Base-by-base conservation (phyloP, 495 filamentous ascomycete species). In the Tuber microsphaerosporum region DNA sequence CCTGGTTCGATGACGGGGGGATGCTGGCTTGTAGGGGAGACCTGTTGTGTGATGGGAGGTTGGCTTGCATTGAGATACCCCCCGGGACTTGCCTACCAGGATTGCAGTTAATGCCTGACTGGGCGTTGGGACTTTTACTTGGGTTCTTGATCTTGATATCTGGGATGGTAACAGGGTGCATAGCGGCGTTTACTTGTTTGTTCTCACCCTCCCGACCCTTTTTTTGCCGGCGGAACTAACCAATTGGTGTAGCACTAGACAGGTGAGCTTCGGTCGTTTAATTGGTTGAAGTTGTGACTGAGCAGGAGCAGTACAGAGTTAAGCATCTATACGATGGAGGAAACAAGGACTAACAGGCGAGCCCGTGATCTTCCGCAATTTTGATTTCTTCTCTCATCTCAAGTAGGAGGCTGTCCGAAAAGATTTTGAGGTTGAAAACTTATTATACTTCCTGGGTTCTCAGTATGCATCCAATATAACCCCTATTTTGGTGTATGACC, bases 1-100 rank as follows among this genome's bases (percentile, higher is more conserved):
- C 78, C 44, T 79, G 77, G 77, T 3, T 79, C n/a, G 45, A 79
- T 69, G 70, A 79, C 34, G 75, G 75, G 26, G 77, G 76, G 39
- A 73, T 48, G 6, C 71, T 79, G 45, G 70, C 61, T 71, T 79
- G 77, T 42, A 79, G 72, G 71, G 77, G 77, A 14, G 76, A 79
- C 44, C 42, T 79, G 61, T 56, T 56, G 37, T 79, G 77, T 68
- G 78, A 68, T 68, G 77, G 77, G 44, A 71, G 31, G 34, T 41
- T 79, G 31, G 61, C 46, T 72, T 79, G 77, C 45, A 73, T 68
- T 70, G 78, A 79, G 44, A 39, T 70, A 69, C 76, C 73, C 71
- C 76, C 77, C 73, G 73, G 73, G 10, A 6, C 56, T 17, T 79
- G 77, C 70, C 43, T 79, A 31, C 77, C 77, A 17, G 77, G 77